Evolutionary conservation across 2,329 filamentous ascomycete genomes (phyloP).

Genomic region (Botryotinia convoluta): DNA sequence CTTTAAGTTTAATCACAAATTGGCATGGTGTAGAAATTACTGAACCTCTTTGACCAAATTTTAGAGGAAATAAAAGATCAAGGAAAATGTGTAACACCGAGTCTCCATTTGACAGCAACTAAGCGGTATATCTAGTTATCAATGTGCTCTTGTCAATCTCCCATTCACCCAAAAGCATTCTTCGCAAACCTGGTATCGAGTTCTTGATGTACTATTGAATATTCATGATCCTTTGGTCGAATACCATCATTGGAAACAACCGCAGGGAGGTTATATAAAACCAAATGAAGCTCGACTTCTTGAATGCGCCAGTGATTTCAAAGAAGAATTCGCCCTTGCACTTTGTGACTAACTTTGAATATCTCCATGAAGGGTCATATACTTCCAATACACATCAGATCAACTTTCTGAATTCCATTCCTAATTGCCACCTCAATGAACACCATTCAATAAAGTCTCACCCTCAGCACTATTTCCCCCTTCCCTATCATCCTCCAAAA

Average conservation of each 20-base stretch:
- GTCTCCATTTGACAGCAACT: background rate
- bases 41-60: fast-evolving
- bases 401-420: background rate
- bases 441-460: slow-evolving; percentile 34
- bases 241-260: background rate
- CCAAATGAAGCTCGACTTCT: background rate
- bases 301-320: background rate
- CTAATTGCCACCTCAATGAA: slow-evolving; percentile 11
- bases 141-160: background rate
- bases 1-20: background rate
- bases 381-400: background rate
- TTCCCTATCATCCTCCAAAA: slow-evolving; percentile 23
- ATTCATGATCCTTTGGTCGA: background rate
- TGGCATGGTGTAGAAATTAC: background rate
- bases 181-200: background rate
- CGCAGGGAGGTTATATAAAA: background rate
- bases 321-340: background rate
- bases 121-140: background rate
- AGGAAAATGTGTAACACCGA: background rate
- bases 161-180: background rate
- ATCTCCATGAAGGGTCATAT: background rate
- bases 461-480: slow-evolving; percentile 18
- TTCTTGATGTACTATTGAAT: background rate
- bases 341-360: background rate
- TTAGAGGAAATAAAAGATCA: background rate